A percentile compares a stretch with the other conserved stretches of the same genome.
Conservation (phyloP, 805 yeast species). For the Torulaspora microellipsoides region DNA sequence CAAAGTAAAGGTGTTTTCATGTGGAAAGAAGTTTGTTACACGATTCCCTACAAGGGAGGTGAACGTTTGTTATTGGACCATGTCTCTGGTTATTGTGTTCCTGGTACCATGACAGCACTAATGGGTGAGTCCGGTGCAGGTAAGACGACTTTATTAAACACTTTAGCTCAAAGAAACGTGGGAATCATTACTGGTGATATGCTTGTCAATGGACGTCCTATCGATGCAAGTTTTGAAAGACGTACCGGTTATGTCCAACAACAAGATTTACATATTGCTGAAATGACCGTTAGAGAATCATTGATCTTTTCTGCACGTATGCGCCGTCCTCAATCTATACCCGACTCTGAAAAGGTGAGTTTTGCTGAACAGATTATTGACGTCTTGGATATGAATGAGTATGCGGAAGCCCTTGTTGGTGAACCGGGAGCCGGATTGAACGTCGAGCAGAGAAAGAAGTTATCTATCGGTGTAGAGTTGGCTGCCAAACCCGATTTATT, state of each 20-base stretch:
- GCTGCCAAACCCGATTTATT: conserved; percentile 45
- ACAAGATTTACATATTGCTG: conserved; percentile 48
- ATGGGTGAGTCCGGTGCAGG: conserved; percentile 69
- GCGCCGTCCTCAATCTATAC: conserved; percentile 45
- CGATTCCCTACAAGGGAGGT: conserved; percentile 36
- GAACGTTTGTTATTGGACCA: conserved; percentile 49
- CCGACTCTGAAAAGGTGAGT: conserved; percentile 39
- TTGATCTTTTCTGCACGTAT: conserved; percentile 46
- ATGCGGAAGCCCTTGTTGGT: conserved; percentile 52
- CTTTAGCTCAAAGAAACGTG: conserved; percentile 47
- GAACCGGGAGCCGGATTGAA: conserved; percentile 40
- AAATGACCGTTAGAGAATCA: conserved; percentile 35
- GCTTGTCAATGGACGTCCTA: conserved; percentile 48
- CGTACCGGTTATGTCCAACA: conserved; percentile 56
- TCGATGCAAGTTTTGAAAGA: conserved; percentile 49
- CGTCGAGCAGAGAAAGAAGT: conserved; percentile 42
- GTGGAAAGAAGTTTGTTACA: conserved; percentile 35
- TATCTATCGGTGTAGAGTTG: conserved; percentile 45
- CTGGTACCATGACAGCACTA: conserved; percentile 56
- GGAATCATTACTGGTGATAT: conserved; percentile 55
- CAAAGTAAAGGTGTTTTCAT: conserved; percentile 31
- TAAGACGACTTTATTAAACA: conserved; percentile 53
- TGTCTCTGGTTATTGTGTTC: conserved; percentile 43
- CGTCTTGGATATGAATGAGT: conserved; percentile 47
- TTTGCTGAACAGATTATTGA: conserved; percentile 50